A percentile compares a stretch with the other conserved stretches of the same genome.
Evolutionary conservation across 2,329 filamentous ascomycete genomes (phyloP).

Genomic region (Aquanectria penicillioides): DNA sequence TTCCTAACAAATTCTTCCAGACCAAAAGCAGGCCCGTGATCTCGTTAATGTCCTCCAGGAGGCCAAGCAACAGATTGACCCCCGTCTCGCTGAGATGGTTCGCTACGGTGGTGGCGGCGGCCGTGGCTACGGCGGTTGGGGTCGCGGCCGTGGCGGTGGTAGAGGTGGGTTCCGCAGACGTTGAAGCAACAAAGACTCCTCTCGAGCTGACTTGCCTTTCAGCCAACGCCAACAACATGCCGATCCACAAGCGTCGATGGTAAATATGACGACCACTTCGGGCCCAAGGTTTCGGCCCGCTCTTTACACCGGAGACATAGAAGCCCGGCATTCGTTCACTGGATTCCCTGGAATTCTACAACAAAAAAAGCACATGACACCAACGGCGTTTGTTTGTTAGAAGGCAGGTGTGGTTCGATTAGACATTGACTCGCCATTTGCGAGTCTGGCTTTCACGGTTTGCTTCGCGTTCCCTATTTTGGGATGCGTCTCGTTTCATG

Average conservation of each 20-base stretch:
- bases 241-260: slow-evolving; percentile 62
- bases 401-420: slow-evolving; percentile 40
- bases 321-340: slow-evolving; percentile 27
- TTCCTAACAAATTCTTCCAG: slow-evolving; percentile 61
- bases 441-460: slow-evolving; percentile 41
- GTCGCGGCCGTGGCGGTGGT: slow-evolving; percentile 69
- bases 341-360: slow-evolving; percentile 24
- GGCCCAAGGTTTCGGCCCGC: slow-evolving; percentile 19
- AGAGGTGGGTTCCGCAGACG: slow-evolving; percentile 58
- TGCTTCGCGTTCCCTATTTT: slow-evolving; percentile 35
- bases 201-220: slow-evolving; percentile 49
- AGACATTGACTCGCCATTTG: slow-evolving; percentile 38
- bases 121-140: slow-evolving; percentile 77
- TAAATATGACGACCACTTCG: slow-evolving; percentile 46
- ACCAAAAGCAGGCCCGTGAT: slow-evolving; percentile 96
- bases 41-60: slow-evolving; percentile 92
- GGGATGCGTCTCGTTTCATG: slow-evolving; percentile 27
- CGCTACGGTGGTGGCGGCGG: slow-evolving; percentile 88
- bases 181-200: slow-evolving; percentile 44
- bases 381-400: slow-evolving; percentile 44
- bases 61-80: slow-evolving; percentile 98
- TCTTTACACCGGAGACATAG: slow-evolving; percentile 25
- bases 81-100: slow-evolving; percentile 93
- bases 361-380: slow-evolving; percentile 42
- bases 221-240: slow-evolving; percentile 62